Base-by-base conservation (phyloP, 371 early-diverging fungal genomes). In the Entomophthora muscae region DNA sequence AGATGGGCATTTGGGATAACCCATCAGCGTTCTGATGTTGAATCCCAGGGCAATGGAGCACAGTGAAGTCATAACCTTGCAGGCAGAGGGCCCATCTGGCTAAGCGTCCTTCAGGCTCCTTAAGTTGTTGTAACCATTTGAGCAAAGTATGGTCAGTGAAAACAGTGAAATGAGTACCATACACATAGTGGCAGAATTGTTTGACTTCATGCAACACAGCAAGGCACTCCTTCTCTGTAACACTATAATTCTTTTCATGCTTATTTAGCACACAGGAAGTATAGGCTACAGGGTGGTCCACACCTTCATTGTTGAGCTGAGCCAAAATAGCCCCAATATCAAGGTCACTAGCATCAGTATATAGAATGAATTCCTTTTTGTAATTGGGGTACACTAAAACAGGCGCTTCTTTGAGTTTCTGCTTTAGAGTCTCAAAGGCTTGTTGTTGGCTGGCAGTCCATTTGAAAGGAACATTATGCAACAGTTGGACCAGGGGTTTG, bases 401-500 rank as follows among this genome's bases (percentile, higher is more conserved):
- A 57, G 66, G 73, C 21, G 58, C 52, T 17, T 30, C 21, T 3
- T 56, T 33, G 3, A 68, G 33, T 1, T 33, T 32, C 1, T 32
- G 1, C 61, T 65, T 66, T 28, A 62, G 66, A 32, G 65, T 68
- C 65, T 63, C 21, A 26, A 54, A 23, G 21, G 55, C 22, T 5
- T 54, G 23, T 21, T 54, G 7, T 23, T 54, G 55, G 2, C 7
- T 7, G 27, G 29, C 57, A 70, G 63, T 21, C 64, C 32, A 30
- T 30, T 33, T 0, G 62, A 22, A 52, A 75, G 76, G 60, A 81
- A 82, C 0, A 72, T 70, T 10, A 68, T 65, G 0, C 77, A 77
- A 3, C 76, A 76, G 27, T 54, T 54, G 21, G 27, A 54, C 0
- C 75, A 21, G 0, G 73, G 74, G 23, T 58, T 23, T 0, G 68